These are phyloP conservation scores for Colletotrichum noveboracense DNA, from an alignment of 2,329 filamentous ascomycete species.

Conservation along the genomic window DNA sequence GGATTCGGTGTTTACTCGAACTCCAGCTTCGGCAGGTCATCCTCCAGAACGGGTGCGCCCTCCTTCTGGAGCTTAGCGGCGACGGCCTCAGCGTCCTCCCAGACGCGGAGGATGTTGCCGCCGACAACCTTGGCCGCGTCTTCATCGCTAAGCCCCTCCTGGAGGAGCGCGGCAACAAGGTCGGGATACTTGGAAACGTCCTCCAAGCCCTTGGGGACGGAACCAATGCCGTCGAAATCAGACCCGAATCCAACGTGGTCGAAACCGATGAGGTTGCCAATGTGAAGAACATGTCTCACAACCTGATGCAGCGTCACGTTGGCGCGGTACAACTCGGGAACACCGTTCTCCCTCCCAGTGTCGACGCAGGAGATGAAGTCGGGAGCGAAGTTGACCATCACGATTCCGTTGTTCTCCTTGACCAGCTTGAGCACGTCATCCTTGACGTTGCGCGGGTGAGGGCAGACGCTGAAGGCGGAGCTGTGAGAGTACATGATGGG, in stretches of 20 bases:
- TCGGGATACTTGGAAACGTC: constrained; percentile 86
- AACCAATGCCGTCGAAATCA: constrained; percentile 82
- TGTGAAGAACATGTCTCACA: constrained; percentile 80
- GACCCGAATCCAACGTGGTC: constrained; percentile 88
- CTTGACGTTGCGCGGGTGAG: constrained; percentile 88
- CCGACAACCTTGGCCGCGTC: constrained; percentile 80
- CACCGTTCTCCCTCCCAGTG: constrained; percentile 60
- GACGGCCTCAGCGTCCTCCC: constrained; percentile 78
- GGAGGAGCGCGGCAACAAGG: constrained; percentile 76
- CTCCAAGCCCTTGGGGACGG: constrained; percentile 75
- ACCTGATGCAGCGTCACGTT: constrained; percentile 81
- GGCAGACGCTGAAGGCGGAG: constrained; percentile 79
- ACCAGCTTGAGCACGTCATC: constrained; percentile 83
- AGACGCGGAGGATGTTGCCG: constrained; percentile 82
- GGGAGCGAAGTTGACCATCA: constrained; percentile 91
- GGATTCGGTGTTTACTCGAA: not conserved
- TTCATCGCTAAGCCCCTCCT: constrained; percentile 73
- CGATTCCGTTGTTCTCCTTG: constrained; percentile 73
- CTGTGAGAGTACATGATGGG: constrained; percentile 92
- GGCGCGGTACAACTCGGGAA: constrained; percentile 70
- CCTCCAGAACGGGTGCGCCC: constrained; percentile 59
- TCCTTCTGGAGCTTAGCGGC: constrained; percentile 67
- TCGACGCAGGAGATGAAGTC: constrained; percentile 81
- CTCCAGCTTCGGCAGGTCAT: constrained; percentile 45
- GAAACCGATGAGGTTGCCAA: constrained; percentile 83